A percentile compares a stretch with the other conserved stretches of the same genome.
Conservation (phyloP, 2,329 filamentous ascomycete species). For the Pseudogymnoascus sp. region DNA sequence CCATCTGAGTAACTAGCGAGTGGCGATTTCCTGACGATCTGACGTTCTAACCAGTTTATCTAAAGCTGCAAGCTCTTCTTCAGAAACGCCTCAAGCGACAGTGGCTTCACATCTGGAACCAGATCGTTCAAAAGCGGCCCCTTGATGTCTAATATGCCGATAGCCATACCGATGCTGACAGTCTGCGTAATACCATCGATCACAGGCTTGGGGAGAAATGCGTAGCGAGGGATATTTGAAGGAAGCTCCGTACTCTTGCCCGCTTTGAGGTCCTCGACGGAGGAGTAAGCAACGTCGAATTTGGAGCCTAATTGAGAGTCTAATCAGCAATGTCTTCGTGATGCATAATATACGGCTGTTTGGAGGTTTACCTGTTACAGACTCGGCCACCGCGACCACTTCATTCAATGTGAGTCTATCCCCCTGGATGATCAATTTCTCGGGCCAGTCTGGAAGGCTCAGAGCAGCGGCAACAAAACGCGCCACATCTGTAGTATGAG, state of each 20-base stretch:
- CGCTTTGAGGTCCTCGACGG: conserved; percentile 19
- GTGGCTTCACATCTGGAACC: neutral
- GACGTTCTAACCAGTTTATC: neutral
- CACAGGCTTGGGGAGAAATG: conserved; percentile 20
- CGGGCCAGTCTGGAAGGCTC: conserved; percentile 17
- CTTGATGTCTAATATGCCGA: neutral
- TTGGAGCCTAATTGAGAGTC: conserved; percentile 13
- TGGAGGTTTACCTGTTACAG: conserved; percentile 14
- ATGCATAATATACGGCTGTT: neutral
- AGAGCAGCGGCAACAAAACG: conserved; percentile 19
- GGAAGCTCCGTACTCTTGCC: conserved; percentile 20
- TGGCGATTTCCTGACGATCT: neutral
- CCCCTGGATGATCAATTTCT: conserved; percentile 18
- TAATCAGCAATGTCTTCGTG: neutral
- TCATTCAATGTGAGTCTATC: conserved; percentile 24
- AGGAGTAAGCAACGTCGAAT: conserved; percentile 24
- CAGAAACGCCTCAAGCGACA: neutral
- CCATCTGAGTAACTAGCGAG: neutral
- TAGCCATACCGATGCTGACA: neutral
- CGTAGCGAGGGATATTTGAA: conserved; percentile 19
- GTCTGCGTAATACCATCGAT: conserved; percentile 18
- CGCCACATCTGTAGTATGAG: conserved; percentile 23
- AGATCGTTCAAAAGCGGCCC: neutral
- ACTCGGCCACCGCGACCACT: conserved; percentile 20
- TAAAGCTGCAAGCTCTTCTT: neutral